Base-by-base conservation (phyloP, 371 early-diverging fungal genomes). In the Batkoa obscura region DNA sequence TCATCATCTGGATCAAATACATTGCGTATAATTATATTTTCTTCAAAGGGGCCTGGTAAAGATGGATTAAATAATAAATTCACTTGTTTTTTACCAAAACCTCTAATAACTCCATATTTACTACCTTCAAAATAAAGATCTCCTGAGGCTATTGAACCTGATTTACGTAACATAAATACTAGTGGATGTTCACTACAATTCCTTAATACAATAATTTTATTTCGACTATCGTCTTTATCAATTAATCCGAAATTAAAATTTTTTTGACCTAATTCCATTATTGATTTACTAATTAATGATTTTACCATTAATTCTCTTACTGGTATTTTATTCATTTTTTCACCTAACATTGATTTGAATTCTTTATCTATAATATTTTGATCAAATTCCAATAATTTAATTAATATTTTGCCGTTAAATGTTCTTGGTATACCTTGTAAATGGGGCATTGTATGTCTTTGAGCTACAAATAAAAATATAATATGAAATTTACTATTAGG, bases 241-340 rank as follows among this genome's bases (percentile, higher is more conserved):
- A 96, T 72, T 10, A 76, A 64, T 10, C 98, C 98, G 66, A 97
- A 94, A 59, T 95, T 96, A 67, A 95, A 93, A 64, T 91, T 88
- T 65, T 85, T 87, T 64, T 97, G 98, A 9, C 92, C 92, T 1
- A 97, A 68, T 45, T 93, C 95, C 80, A 96, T 84, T 35, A 83
- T 73, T 1, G 91, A 86, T 17, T 86, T 73, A 59, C 83, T 85
- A 1, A 95, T 69, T 2, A 85, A 78, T 2, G 84, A 81, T 17
- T 92, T 81, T 1, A 96, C 68, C 66, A 94, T 75, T 35, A 96
- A 74, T 67, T 95, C 91, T 2, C 94, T 81, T n/a, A 94, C 80
- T 9, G 96, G 98, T n/a, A 93, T 87, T 55, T 69, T 70, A 1
- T 62, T 58, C 12, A 71, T 63, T 46, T 78, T 75, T 0, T 73